These are phyloP conservation scores for Ophiostoma sp. DNA, from an alignment of 2,329 filamentous ascomycete genomes.

Conservation along the genomic window DNA sequence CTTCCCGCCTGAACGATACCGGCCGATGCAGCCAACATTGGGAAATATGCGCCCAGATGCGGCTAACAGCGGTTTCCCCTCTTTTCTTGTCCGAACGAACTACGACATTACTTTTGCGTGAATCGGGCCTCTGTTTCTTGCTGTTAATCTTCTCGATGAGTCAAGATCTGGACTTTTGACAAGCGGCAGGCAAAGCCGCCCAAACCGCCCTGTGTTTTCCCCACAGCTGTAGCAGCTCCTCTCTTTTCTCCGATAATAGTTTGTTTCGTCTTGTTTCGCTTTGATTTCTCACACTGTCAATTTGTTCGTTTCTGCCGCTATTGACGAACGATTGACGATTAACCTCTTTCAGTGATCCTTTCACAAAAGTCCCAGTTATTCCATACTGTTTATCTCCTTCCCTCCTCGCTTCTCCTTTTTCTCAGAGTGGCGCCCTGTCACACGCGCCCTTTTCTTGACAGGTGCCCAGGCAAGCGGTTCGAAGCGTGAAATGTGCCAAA, in stretches of 20 bases:
- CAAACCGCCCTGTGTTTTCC: not conserved
- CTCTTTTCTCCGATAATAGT: not conserved
- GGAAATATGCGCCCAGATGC: not conserved
- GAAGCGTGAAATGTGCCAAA: no score
- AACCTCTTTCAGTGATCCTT: not conserved
- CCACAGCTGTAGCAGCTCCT: not conserved
- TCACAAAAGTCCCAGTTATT: not conserved
- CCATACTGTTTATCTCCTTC: not conserved
- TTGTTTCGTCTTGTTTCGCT: not conserved
- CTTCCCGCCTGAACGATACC: not conserved
- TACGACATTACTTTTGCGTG: not conserved
- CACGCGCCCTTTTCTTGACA: slow-evolving; percentile 21
- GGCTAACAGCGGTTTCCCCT: slow-evolving; percentile 6
- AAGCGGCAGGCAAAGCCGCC: not conserved
- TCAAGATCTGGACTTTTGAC: not conserved
- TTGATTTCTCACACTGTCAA: not conserved
- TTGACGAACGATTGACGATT: not conserved
- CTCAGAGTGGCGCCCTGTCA: not conserved
- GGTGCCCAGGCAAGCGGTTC: not conserved
- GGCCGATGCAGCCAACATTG: not conserved
- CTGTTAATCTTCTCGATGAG: not conserved
- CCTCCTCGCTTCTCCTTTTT: not conserved
- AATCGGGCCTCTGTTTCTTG: not conserved
- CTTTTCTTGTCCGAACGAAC: not conserved
- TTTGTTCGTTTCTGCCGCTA: not conserved